Base-by-base conservation (phyloP, 2,329 filamentous ascomycete genomes). In the Fusarium nurragi region DNA sequence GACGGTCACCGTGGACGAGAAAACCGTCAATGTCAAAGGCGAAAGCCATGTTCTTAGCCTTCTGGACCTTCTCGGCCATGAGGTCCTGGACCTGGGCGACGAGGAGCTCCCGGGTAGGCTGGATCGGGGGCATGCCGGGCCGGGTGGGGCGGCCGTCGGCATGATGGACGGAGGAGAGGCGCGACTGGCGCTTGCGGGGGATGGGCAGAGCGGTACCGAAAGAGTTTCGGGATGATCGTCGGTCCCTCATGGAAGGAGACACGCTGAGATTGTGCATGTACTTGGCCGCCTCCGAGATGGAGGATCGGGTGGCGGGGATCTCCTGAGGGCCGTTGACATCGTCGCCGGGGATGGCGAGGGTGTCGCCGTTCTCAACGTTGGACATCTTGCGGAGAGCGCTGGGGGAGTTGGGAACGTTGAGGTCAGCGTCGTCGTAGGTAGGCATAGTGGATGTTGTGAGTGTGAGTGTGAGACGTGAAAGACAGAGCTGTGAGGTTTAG, bases 1-100 rank as follows among this genome's bases (percentile, higher is more conserved):
- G 90, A 65, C 88, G 87, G 11, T 90, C 88, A 61, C 90, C 89
- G 73, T 94, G 92, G 36, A 97, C 83, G 14, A 97, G 88, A 14
- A 97, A 94, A 65, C 94, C 94, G 74, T 97, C 94, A 74, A 97
- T 95, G 71, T 93, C 91, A 66, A 93, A 94, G 71, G 89, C 90
- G 67, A 93, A 93, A 8, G 70, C 70, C 89, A 93, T 92, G 80
- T 92, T 88, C 83, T 92, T 92, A 57, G 89, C 90, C 56, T 84
- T 84, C 26, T 79, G 78, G 16, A 90, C 89, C 79, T 90, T 91
- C 69, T 88, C 84, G 54, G 83, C 77, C 68, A 85, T 82, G 65
- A 92, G 80, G 64, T 88, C 86, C 78, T 93, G 90, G 19, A 91
- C 81, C 77, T 91, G 89, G 4, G 88, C 86, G 34, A 87, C 88